Conservation (phyloP, 495 filamentous ascomycete species). For the Penicillium flavigenum region DNA sequence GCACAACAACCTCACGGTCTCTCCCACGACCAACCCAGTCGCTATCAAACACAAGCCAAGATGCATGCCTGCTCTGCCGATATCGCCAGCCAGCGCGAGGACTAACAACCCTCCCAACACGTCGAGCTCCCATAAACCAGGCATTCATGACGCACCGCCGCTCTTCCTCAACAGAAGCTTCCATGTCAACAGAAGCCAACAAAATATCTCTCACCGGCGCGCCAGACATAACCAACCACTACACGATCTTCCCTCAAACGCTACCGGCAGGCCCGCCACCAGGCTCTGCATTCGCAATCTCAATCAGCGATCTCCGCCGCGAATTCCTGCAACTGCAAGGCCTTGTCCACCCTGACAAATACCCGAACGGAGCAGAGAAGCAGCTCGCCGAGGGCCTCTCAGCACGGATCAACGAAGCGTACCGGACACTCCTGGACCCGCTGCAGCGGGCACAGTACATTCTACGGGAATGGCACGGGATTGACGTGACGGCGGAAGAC, state of each 20-base stretch:
- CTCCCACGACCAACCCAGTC: background rate
- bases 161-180: slow-evolving; percentile 24
- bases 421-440: slow-evolving; percentile 75
- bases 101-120: slow-evolving; percentile 3
- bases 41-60: slow-evolving; percentile 3
- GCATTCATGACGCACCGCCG: slow-evolving; percentile 6
- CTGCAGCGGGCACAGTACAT: slow-evolving; percentile 83
- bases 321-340: slow-evolving; percentile 87
- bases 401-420: slow-evolving; percentile 82
- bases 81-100: slow-evolving; percentile 5
- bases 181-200: slow-evolving; percentile 9
- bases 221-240: slow-evolving; percentile 60
- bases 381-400: slow-evolving; percentile 68
- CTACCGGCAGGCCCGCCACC: slow-evolving; percentile 82
- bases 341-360: slow-evolving; percentile 79
- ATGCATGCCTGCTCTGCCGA: slow-evolving; percentile 10
- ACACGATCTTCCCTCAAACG: slow-evolving; percentile 83
- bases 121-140: background rate
- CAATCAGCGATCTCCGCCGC: slow-evolving; percentile 61
- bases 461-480: slow-evolving; percentile 60
- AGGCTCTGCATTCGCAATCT: slow-evolving; percentile 68
- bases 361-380: slow-evolving; percentile 53
- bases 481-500: slow-evolving; percentile 72
- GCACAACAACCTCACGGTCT: slow-evolving; percentile 1
- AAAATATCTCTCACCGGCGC: slow-evolving; percentile 19